These are phyloP conservation scores for Entoloma clypeatum DNA, from an alignment of 1,284 basidiomycete genomes.

Conservation along the genomic window DNA sequence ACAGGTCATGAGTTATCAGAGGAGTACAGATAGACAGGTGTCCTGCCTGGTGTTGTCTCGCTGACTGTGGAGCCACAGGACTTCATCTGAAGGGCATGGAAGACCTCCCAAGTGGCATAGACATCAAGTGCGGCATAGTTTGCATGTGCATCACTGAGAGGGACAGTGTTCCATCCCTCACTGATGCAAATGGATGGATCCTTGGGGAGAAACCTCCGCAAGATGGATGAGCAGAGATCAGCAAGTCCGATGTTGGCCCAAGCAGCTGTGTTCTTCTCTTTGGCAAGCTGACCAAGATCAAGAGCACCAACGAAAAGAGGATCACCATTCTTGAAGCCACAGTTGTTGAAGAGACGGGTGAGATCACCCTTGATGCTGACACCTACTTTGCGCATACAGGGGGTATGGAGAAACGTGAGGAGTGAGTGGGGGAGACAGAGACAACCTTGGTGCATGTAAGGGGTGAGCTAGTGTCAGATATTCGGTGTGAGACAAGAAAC, in stretches of 20 bases:
- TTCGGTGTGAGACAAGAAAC: too few species aligned
- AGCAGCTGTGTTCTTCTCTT: background rate
- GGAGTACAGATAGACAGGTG: background rate
- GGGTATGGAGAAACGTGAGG: constrained; percentile 1
- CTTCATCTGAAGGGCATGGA: background rate
- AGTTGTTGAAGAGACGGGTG: constrained; percentile 8
- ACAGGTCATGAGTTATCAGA: too few species aligned
- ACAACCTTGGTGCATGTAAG: too few species aligned
- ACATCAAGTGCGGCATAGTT: constrained; percentile 12
- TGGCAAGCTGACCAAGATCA: background rate
- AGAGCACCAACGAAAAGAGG: constrained; percentile 7
- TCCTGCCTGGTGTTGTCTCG: too few species aligned
- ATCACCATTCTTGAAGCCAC: background rate
- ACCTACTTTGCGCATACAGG: constrained; percentile 6
- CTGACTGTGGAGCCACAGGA: constrained; percentile 1
- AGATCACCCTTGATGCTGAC: constrained; percentile 7
- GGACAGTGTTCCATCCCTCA: constrained; percentile 4
- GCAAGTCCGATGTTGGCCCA: constrained; percentile 2
- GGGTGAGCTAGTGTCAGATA: too few species aligned
- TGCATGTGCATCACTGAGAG: constrained; percentile 1
- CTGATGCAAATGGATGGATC: constrained; percentile 6
- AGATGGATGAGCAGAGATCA: constrained; percentile 7
- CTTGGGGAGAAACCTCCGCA: constrained; percentile 5
- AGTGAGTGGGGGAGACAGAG: background rate
- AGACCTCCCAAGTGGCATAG: constrained; percentile 8